phyloP scores from a whole-genome alignment of 1,139 yeast genomes.

The Geotrichum histeridarum region DNA sequence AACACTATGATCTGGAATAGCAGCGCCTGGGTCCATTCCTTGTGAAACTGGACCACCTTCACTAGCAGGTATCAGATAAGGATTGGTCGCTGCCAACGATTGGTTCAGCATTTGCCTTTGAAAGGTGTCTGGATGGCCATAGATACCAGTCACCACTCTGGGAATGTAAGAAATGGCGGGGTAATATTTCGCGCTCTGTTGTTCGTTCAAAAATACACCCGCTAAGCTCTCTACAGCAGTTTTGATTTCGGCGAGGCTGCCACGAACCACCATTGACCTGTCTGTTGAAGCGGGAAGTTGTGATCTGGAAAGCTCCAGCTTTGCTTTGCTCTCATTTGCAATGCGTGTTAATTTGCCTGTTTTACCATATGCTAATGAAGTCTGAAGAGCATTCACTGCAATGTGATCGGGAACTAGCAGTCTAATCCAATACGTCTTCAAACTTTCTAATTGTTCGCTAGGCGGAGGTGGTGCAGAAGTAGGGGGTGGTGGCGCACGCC shows the following conservation, averaged over 20 bases:
- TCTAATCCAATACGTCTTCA: conserved; percentile 21
- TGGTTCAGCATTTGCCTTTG: conserved; percentile 27
- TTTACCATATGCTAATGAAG: neutral
- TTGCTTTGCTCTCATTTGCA: conserved; percentile 9
- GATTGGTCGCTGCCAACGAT: conserved; percentile 23
- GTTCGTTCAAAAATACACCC: neutral
- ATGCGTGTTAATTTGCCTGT: conserved; percentile 1
- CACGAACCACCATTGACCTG: conserved; percentile 13
- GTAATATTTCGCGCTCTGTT: neutral
- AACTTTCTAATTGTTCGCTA: conserved; percentile 28
- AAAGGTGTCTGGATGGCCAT: conserved; percentile 32
- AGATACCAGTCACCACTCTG: conserved; percentile 25
- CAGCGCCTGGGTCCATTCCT: conserved; percentile 1
- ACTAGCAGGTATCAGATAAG: conserved; percentile 23
- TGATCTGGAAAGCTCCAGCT: conserved; percentile 15
- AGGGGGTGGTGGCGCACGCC: neutral
- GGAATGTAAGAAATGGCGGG: conserved; percentile 23
- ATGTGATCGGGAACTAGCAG: conserved; percentile 12
- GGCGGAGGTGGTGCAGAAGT: neutral
- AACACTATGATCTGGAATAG: conserved; percentile 10
- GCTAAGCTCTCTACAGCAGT: conserved; percentile 8
- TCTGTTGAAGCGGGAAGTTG: conserved; percentile 19
- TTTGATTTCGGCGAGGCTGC: conserved; percentile 9
- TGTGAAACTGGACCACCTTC: neutral
- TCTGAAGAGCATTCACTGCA: conserved; percentile 1